These are phyloP conservation scores for Talaromyces trachyspermus DNA, from an alignment of 495 filamentous ascomycete genomes.

Conservation along the genomic window DNA sequence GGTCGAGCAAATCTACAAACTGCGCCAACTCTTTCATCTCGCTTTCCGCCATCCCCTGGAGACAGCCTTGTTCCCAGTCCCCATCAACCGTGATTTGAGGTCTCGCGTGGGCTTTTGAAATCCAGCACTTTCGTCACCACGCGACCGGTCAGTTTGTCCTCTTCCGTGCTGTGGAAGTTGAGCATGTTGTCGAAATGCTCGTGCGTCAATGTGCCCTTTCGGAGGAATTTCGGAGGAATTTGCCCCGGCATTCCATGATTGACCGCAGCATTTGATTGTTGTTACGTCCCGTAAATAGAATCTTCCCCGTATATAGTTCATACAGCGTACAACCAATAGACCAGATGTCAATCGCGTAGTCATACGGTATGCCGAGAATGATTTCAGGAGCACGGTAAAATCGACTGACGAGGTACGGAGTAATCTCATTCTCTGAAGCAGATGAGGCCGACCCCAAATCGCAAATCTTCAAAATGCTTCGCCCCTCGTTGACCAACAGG, in stretches of 20 bases:
- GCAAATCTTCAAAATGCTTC: slow-evolving; percentile 85
- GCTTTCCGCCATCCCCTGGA: slow-evolving; percentile 57
- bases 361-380: slow-evolving; percentile 89
- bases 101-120: slow-evolving; percentile 78
- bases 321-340: slow-evolving; percentile 95
- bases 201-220: slow-evolving; percentile 61
- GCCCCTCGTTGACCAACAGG: slow-evolving; percentile 79
- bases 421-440: slow-evolving; percentile 81
- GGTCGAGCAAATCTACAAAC: slow-evolving; percentile 81
- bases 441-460: slow-evolving; percentile 92
- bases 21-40: slow-evolving; percentile 71
- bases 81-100: slow-evolving; percentile 66
- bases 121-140: slow-evolving; percentile 61
- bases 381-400: slow-evolving; percentile 98
- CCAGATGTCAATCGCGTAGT: slow-evolving; percentile 95
- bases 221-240: slow-evolving; percentile 80
- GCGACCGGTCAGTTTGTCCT: slow-evolving; percentile 78
- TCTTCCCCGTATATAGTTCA: slow-evolving; percentile 95
- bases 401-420: slow-evolving; percentile 87
- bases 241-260: slow-evolving; percentile 94
- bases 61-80: slow-evolving; percentile 47
- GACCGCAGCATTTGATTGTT: slow-evolving; percentile 97
- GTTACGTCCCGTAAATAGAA: slow-evolving; percentile 86
- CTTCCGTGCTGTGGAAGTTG: slow-evolving; percentile 80
- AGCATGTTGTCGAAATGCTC: slow-evolving; percentile 82